These are phyloP conservation scores for Fraxinus sp. DNA, from an alignment of 305 asterid species.

Conservation along the genomic window DNA sequence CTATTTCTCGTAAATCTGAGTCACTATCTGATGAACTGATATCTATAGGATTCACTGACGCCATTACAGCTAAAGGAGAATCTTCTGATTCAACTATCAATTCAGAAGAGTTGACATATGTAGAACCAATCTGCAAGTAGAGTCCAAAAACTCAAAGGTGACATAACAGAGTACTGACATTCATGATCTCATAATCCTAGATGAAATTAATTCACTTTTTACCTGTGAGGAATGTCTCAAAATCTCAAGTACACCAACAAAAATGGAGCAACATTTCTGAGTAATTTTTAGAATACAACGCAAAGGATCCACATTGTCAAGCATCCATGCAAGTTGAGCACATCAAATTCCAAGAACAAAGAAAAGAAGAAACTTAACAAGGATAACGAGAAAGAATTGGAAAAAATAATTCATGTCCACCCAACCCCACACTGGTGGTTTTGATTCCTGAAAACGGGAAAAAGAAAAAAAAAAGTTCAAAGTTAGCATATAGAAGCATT, in stretches of 20 bases:
- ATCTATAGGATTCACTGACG: constrained; percentile 50
- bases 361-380: constrained; percentile 14
- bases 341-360: constrained; percentile 19
- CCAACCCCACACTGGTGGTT: constrained; percentile 8
- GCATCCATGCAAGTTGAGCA: constrained; percentile 38
- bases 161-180: constrained; percentile 11
- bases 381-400: background rate
- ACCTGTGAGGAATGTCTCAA: constrained; percentile 34
- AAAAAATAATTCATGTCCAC: background rate
- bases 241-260: constrained; percentile 36
- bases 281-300: constrained; percentile 26
- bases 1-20: constrained; percentile 79
- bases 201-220: constrained; percentile 35
- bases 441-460: background rate
- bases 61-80: constrained; percentile 42
- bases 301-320: constrained; percentile 39
- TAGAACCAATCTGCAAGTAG: constrained; percentile 45
- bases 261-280: constrained; percentile 16
- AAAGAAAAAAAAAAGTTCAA: background rate
- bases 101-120: constrained; percentile 34
- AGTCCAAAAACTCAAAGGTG: constrained; percentile 26
- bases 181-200: constrained; percentile 16
- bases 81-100: constrained; percentile 24
- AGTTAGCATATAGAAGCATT: background rate
- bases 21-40: constrained; percentile 86